These are phyloP conservation scores for Phytophthora sansomeana DNA, from an alignment of 352 stramenopile species.

Conservation along the genomic window DNA sequence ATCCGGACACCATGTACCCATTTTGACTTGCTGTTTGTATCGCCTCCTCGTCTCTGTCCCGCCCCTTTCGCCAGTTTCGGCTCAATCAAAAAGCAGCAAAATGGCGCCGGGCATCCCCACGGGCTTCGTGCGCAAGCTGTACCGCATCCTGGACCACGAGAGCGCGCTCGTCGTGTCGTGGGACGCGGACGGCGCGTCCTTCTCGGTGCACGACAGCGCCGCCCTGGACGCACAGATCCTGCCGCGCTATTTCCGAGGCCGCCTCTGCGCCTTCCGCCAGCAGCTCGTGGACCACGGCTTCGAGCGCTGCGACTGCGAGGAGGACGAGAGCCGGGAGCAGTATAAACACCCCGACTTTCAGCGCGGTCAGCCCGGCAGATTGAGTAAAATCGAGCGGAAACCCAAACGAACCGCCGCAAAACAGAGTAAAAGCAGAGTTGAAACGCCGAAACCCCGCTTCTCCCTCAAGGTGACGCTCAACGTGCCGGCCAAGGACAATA, in stretches of 20 bases:
- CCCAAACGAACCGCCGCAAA: slow-evolving; percentile 38
- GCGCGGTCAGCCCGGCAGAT: slow-evolving; percentile 50
- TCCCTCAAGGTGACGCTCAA: slow-evolving; percentile 63
- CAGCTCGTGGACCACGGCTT: slow-evolving; percentile 83
- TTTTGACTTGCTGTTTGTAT: not conserved
- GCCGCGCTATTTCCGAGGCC: slow-evolving; percentile 73
- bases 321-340: slow-evolving; percentile 56
- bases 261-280: slow-evolving; percentile 77
- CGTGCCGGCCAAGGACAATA: slow-evolving; percentile 21
- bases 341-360: slow-evolving; percentile 70
- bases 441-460: slow-evolving; percentile 10
- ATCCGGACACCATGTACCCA: slow-evolving; percentile 2
- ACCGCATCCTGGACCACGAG: slow-evolving; percentile 83
- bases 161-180: slow-evolving; percentile 66
- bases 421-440: slow-evolving; percentile 9
- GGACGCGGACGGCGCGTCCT: slow-evolving; percentile 61
- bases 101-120: slow-evolving; percentile 69
- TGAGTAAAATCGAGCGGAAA: slow-evolving; percentile 71
- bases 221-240: slow-evolving; percentile 66
- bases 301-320: slow-evolving; percentile 64
- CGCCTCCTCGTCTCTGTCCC: not conserved
- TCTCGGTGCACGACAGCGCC: slow-evolving; percentile 73
- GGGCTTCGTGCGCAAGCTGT: slow-evolving; percentile 85
- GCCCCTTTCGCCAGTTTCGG: not conserved
- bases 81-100: not conserved